Evolutionary conservation across 805 yeast genomes (phyloP).

Genomic region (Yarrowia sp.): DNA sequence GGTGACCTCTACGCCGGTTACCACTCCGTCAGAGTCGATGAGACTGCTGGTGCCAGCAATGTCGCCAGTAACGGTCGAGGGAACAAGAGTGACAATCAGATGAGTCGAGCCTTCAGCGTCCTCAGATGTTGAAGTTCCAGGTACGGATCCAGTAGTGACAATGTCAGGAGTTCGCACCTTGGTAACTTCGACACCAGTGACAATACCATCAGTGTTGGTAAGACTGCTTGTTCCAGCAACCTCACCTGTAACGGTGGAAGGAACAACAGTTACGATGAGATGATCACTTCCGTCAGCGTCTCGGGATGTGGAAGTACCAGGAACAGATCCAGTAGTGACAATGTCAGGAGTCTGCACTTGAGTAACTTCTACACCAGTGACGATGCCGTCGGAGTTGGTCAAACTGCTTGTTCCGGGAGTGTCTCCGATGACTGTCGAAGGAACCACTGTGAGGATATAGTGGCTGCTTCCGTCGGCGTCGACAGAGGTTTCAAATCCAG

Average conservation of each 20-base stretch:
- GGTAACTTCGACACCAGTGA: neutral
- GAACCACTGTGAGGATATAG: neutral
- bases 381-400: neutral
- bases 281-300: too few relatives aligned
- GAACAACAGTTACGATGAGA: neutral
- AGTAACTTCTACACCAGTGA: neutral
- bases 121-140: neutral
- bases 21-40: neutral
- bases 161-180: too few relatives aligned
- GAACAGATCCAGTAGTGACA: slow-evolving; percentile 5
- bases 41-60: neutral
- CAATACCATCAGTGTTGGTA: neutral
- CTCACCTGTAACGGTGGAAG: neutral
- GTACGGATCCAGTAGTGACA: neutral
- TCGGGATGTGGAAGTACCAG: neutral
- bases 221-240: neutral
- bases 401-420: neutral
- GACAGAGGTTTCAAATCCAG: neutral
- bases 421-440: neutral
- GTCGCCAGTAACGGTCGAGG: neutral
- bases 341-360: neutral
- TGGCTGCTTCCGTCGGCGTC: neutral
- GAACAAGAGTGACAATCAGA: neutral
- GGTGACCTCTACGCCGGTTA: neutral
- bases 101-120: neutral